Evolutionary conservation across 129 eudicot genomes (phyloP).

Genomic region (Chrysanthemum seticuspe): DNA sequence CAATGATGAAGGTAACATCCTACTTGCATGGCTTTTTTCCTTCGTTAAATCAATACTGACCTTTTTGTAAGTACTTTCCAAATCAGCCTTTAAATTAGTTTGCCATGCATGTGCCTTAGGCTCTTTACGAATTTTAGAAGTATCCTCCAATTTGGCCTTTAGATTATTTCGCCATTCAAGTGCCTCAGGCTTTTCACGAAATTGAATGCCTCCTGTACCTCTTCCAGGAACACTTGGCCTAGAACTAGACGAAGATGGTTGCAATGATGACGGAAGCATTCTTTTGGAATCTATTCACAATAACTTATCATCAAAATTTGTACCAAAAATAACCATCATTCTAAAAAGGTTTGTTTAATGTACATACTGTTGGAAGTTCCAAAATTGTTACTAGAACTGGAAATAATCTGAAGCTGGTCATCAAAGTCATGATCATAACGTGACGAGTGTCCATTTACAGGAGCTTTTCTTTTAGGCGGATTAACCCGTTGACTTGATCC

Average conservation of each 20-base stretch:
- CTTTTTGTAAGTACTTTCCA: slow-evolving; percentile 25
- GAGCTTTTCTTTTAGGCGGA: slow-evolving; percentile 29
- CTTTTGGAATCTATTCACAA: slow-evolving; percentile 41
- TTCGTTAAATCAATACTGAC: slow-evolving; percentile 34
- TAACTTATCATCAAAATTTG: slow-evolving; percentile 13
- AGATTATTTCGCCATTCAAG: slow-evolving; percentile 32
- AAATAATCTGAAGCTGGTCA: slow-evolving; percentile 29
- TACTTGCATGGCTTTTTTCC: slow-evolving; percentile 39
- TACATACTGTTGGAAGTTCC: slow-evolving; percentile 23
- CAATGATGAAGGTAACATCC: slow-evolving; percentile 44
- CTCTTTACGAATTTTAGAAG: background rate
- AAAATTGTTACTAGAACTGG: slow-evolving; percentile 25
- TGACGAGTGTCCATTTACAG: slow-evolving; percentile 44
- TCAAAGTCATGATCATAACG: slow-evolving; percentile 20
- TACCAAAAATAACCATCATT: slow-evolving; percentile 25
- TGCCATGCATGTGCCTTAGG: slow-evolving; percentile 34
- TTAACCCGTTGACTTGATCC: slow-evolving; percentile 23
- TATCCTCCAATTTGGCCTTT: slow-evolving; percentile 33
- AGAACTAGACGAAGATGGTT: slow-evolving; percentile 31
- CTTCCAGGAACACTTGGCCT: slow-evolving; percentile 35
- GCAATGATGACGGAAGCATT: slow-evolving; percentile 52
- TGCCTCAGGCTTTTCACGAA: slow-evolving; percentile 33
- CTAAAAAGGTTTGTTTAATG: slow-evolving; percentile 15
- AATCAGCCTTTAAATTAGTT: slow-evolving; percentile 33
- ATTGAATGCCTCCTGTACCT: slow-evolving; percentile 37